Conservation (phyloP, 2,329 filamentous ascomycete genomes). For the Chrysosporium queenslandicum region DNA sequence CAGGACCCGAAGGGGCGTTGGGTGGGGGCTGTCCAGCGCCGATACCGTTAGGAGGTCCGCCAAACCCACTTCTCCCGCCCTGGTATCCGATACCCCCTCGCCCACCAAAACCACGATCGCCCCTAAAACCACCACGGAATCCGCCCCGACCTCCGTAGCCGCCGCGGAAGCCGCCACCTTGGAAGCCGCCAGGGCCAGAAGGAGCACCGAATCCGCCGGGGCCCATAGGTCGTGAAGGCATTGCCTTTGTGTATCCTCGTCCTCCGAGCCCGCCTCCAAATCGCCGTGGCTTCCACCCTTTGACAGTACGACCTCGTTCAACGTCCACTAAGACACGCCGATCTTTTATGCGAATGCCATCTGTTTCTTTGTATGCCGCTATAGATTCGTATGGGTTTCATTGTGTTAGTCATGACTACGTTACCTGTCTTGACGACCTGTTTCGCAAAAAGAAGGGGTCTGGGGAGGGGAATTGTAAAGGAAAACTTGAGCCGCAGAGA, state of each 20-base stretch:
- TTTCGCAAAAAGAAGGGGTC: slow-evolving; percentile 15
- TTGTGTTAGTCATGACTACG: slow-evolving; percentile 29
- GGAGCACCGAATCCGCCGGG: slow-evolving; percentile 49
- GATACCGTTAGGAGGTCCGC: slow-evolving; percentile 26
- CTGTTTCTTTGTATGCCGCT: slow-evolving; percentile 84
- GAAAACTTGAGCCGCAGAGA: slow-evolving; percentile 29
- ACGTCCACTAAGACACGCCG: slow-evolving; percentile 89
- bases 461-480: slow-evolving; percentile 16
- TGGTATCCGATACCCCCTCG: slow-evolving; percentile 49
- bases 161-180: slow-evolving; percentile 46
- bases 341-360: slow-evolving; percentile 88
- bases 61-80: slow-evolving; percentile 46
- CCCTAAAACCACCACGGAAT: slow-evolving; percentile 43
- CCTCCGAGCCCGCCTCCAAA: slow-evolving; percentile 88
- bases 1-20: slow-evolving; percentile 45
- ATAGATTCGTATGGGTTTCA: slow-evolving; percentile 36
- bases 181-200: slow-evolving; percentile 47
- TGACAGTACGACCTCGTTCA: slow-evolving; percentile 86
- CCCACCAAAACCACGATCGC: slow-evolving; percentile 43
- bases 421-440: slow-evolving; percentile 20
- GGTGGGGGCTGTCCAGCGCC: slow-evolving; percentile 36
- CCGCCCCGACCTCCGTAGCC: slow-evolving; percentile 46
- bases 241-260: slow-evolving; percentile 79
- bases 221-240: slow-evolving; percentile 60
- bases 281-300: slow-evolving; percentile 83